Evolutionary conservation across 345 rosid species (phyloP), one percentile per base, ranked within the genome.

Genomic region (Lepidium didymum): DNA sequence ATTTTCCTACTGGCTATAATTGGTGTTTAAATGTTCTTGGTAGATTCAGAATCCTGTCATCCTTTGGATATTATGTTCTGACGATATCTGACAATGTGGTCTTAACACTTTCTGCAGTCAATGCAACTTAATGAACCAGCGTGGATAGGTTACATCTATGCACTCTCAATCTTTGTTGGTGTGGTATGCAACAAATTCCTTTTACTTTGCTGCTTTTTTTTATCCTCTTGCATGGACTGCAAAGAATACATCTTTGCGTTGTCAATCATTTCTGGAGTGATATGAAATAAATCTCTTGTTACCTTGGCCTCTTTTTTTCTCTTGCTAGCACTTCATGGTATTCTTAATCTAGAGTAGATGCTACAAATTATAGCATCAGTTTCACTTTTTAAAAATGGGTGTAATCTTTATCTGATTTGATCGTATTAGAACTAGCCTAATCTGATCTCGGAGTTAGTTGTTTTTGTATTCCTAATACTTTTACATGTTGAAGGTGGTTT

Each of bases 41-140:
- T 64, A 65, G 62, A 53, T 57, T 49, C 11, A 42, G 7, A 58
- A 21, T 66, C 59, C 25, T 18, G 46, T 38, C 19, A 29, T 45
- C 57, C 64, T 67, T 61, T 74, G 69, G 31, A 37, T 60, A 10
- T 47, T 58, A 43, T 60, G 54, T 63, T 62, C 53, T 75, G 70
- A 63, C 11, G 2, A 14, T 62, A 57, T 54, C 67, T 68, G 19
- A 59, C 49, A 67, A 45, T 66, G 43, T 75, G 21, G 57, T 64
- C 46, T 57, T 52, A 58, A 53, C 60, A 47, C 59, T 58, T 37
- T 72, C 57, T 85, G 83, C 96, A 94, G 99, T 91, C 99, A 62
- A 94, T 94, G 99, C 99, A 94, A 89, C 82, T 70, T 67, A 90
- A 86, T 35, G 93, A 85, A 77, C 96, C 97, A 63, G 92, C 96